Conservation (phyloP, 192 early-diverging fungal species). For the Mortierella claussenii region DNA sequence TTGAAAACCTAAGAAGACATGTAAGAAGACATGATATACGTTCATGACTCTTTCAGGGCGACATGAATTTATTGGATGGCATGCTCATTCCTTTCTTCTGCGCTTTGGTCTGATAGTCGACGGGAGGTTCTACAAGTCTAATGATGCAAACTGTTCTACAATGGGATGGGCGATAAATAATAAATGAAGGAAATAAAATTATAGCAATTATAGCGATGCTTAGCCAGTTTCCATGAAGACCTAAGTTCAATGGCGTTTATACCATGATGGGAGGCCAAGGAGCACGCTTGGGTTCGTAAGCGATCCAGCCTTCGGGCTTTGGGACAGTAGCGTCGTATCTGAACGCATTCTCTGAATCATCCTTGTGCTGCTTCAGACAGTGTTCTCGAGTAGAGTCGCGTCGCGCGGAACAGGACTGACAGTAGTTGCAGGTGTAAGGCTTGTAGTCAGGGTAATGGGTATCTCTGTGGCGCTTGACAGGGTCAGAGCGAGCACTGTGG, state of each 20-base stretch:
- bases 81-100: no score
- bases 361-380: conserved; percentile 51
- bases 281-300: conserved; percentile 47
- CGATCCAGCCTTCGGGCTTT: conserved; percentile 51
- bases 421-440: conserved; percentile 51
- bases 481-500: conserved; percentile 48
- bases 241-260: no score
- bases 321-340: conserved; percentile 36
- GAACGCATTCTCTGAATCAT: conserved; percentile 48
- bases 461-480: conserved; percentile 48
- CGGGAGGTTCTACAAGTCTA: no score
- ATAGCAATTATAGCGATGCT: neutral
- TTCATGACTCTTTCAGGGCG: no score
- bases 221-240: neutral
- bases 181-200: no score
- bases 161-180: no score
- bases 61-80: no score
- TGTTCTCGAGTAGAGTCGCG: conserved; percentile 42
- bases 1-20: no score
- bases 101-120: no score
- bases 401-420: conserved; percentile 41
- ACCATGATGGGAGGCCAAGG: conserved; percentile 49
- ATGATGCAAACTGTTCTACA: no score
- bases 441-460: conserved; percentile 53
- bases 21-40: no score